Conservation (phyloP, 371 early-diverging fungal genomes). For the Mucor indicus region DNA sequence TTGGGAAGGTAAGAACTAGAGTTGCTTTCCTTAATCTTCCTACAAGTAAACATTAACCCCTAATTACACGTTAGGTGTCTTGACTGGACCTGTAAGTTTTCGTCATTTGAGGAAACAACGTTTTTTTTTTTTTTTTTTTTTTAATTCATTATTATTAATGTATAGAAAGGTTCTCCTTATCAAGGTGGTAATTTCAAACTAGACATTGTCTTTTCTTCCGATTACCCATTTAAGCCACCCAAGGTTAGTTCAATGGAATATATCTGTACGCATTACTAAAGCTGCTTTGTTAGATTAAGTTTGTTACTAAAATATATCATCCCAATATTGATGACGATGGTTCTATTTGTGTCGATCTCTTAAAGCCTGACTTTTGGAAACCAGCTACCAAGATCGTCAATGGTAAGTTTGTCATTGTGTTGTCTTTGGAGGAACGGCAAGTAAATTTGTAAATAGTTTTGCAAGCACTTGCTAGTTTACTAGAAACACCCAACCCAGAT, state of each 20-base stretch:
- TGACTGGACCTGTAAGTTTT: constrained; percentile 40
- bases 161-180: constrained; percentile 65
- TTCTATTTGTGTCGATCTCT: constrained; percentile 71
- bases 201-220: constrained; percentile 75
- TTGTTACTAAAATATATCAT: constrained; percentile 88
- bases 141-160: neutral
- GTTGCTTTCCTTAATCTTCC: neutral
- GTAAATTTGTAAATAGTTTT: constrained; percentile 49
- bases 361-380: constrained; percentile 92
- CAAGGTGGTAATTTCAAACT: constrained; percentile 83
- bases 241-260: constrained; percentile 33
- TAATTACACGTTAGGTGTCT: constrained; percentile 13
- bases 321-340: constrained; percentile 92
- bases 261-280: too few relatives aligned
- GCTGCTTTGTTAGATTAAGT: constrained; percentile 60
- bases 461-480: constrained; percentile 61
- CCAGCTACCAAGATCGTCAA: constrained; percentile 79
- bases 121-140: neutral
- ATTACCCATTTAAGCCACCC: constrained; percentile 95
- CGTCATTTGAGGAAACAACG: neutral
- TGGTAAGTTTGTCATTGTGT: too few relatives aligned
- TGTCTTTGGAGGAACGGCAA: neutral
- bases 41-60: neutral
- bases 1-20: constrained; percentile 64
- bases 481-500: constrained; percentile 87